A percentile compares a stretch with the other conserved stretches of the same genome.
Conservation (phyloP, 345 rosid species). For the sweet orange (Citrus sinensis) region DVS_A1.0 CM039161.1:24417001-24417500, state of each 20-base stretch:
- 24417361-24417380: neutral
- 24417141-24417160: neutral
- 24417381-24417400: neutral
- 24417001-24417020: neutral
- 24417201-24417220: neutral
- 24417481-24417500: neutral
- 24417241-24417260: neutral
- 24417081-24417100: neutral
- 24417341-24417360: neutral
- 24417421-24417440: neutral
- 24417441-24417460: neutral
- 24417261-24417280: neutral
- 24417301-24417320: neutral
- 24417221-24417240: neutral
- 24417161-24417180: neutral
- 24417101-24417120: neutral
- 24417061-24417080: neutral
- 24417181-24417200: neutral
- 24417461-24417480: neutral
- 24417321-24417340: neutral
- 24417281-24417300: neutral
- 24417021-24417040: neutral
- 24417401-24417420: neutral
- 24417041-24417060: neutral
- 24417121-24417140: neutral